Conservation (phyloP, 2,329 filamentous ascomycete genomes). For the Claviceps lovelessii region DNA sequence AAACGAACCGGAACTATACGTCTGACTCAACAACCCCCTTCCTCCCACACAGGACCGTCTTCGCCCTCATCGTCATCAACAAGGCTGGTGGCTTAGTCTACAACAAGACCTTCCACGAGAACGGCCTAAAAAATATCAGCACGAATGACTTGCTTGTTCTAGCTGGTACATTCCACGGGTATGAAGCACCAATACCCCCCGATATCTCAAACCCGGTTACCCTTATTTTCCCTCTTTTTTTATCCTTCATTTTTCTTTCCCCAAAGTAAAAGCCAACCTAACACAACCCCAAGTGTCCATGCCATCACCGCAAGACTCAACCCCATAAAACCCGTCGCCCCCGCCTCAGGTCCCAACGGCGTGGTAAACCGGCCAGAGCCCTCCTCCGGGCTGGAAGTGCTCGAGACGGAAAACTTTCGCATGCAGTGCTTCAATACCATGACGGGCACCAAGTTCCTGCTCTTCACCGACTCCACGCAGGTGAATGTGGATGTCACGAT, state of each 20-base stretch:
- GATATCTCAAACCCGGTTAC: background rate
- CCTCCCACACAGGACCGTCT: constrained; percentile 60
- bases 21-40: background rate
- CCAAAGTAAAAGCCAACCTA: background rate
- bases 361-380: constrained; percentile 41
- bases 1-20: background rate
- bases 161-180: constrained; percentile 95
- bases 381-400: constrained; percentile 71
- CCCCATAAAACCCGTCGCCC: constrained; percentile 31
- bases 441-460: constrained; percentile 86
- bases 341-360: constrained; percentile 22
- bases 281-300: constrained; percentile 38
- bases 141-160: constrained; percentile 96
- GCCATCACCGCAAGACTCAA: constrained; percentile 52
- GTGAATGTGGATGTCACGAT: constrained; percentile 75
- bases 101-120: constrained; percentile 83
- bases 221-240: background rate
- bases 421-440: constrained; percentile 91
- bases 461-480: constrained; percentile 85
- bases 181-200: constrained; percentile 12
- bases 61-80: constrained; percentile 93
- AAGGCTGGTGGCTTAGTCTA: constrained; percentile 95
- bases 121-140: constrained; percentile 69
- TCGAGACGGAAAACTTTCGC: constrained; percentile 88
- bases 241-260: background rate